These are phyloP conservation scores for Talaromyces wortmannii DNA, from an alignment of 495 filamentous ascomycete genomes.

Conservation along the genomic window DNA sequence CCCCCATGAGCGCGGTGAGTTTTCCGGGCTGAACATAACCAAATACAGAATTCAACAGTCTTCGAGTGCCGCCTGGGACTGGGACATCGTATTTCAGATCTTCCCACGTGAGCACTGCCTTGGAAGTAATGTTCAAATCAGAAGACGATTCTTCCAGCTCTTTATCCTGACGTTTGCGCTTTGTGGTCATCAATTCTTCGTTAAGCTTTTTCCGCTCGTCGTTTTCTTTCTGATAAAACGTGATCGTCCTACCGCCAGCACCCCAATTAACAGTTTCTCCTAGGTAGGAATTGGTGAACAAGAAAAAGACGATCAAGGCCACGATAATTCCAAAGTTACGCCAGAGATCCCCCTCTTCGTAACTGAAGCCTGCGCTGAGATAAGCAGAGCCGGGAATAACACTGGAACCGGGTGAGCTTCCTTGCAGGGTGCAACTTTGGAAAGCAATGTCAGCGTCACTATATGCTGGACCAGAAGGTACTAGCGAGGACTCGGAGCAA, in stretches of 20 bases:
- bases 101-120: slow-evolving; percentile 39
- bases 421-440: too few species aligned
- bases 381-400: slow-evolving; percentile 67
- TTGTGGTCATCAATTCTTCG: slow-evolving; percentile 48
- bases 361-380: slow-evolving; percentile 55
- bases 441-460: slow-evolving; percentile 44
- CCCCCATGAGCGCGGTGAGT: slow-evolving; percentile 78
- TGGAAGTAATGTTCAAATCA: slow-evolving; percentile 57
- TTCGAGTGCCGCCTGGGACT: slow-evolving; percentile 57
- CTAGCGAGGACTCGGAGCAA: slow-evolving; percentile 30
- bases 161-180: slow-evolving; percentile 31
- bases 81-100: slow-evolving; percentile 59
- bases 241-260: slow-evolving; percentile 70
- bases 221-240: slow-evolving; percentile 66
- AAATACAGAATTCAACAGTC: slow-evolving; percentile 62
- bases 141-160: slow-evolving; percentile 47
- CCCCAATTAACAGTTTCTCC: slow-evolving; percentile 69
- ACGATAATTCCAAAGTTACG: slow-evolving; percentile 60
- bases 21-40: slow-evolving; percentile 76
- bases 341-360: slow-evolving; percentile 61
- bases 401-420: slow-evolving; percentile 45
- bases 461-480: slow-evolving; percentile 45
- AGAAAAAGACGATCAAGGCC: slow-evolving; percentile 62
- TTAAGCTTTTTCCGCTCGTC: slow-evolving; percentile 65
- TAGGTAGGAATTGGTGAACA: slow-evolving; percentile 56